Percentiles rank a stretch among this genome's conserved stretches.
These are phyloP conservation scores for Rhynchospora pubera DNA, from an alignment of 176 grass and related monocot species.

Conservation along the genomic window DNA sequence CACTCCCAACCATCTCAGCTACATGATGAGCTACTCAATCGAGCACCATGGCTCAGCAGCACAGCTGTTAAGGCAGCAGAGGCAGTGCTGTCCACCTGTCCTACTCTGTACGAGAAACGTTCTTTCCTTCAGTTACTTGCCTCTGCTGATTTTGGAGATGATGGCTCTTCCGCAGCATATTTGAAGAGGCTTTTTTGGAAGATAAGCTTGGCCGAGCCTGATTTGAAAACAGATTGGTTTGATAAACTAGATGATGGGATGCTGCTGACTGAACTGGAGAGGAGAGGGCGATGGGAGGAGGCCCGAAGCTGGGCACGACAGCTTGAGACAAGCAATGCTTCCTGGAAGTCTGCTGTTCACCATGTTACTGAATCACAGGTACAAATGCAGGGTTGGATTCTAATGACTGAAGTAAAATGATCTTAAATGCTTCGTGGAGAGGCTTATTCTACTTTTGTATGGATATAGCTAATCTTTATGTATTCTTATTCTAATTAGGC, in stretches of 20 bases:
- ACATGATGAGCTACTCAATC: conserved; percentile 48
- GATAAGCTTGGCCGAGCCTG: conserved; percentile 69
- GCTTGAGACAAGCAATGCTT: conserved; percentile 57
- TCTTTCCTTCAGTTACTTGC: conserved; percentile 77
- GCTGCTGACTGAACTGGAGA: conserved; percentile 71
- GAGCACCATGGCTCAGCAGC: conserved; percentile 52
- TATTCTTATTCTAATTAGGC: conserved; percentile 40
- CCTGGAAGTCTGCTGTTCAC: conserved; percentile 75
- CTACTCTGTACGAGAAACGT: conserved; percentile 83
- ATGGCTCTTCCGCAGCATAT: conserved; percentile 65
- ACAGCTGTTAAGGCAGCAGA: conserved; percentile 93
- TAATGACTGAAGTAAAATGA: neutral
- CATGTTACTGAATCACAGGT: conserved; percentile 99
- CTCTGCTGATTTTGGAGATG: conserved; percentile 85
- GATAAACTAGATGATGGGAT: conserved; percentile 75
- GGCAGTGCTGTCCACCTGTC: conserved; percentile 67
- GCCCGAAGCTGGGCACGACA: conserved; percentile 88
- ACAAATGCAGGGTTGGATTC: conserved; percentile 8
- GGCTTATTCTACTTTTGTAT: neutral
- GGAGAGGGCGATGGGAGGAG: conserved; percentile 71
- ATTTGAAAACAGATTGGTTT: conserved; percentile 59
- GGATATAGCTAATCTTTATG: neutral
- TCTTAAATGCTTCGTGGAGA: neutral
- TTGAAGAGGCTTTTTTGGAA: conserved; percentile 86
- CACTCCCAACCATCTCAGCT: conserved; percentile 32